Base-by-base conservation (phyloP, 2,329 filamentous ascomycete genomes). In the Penicillium occitanis region DNA sequence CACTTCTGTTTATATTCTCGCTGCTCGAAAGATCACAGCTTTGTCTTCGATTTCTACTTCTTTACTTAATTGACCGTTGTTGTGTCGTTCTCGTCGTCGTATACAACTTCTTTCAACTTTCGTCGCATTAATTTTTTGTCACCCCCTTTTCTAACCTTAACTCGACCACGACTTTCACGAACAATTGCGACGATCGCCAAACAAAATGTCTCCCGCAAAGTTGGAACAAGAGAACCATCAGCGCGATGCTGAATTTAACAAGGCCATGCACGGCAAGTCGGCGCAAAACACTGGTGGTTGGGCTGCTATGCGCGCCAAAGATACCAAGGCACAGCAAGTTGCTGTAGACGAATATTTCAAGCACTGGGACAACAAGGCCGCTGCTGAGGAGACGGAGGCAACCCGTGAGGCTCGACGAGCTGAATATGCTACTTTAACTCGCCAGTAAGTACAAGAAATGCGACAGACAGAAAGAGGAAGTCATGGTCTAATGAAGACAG, bases 291-390 rank as follows among this genome's bases (percentile, higher is more conserved):
- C 84, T 65, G 91, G 90, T 75, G 91, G 92, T 71, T 86, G 97
- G 73, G 83, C 87, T 72, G 91, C 94, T 64, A 93, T 97, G 88
- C 84, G 96, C 75, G 84, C 85, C 77, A 99, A 99, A 84, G 90
- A 95, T 78, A 83, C 85, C 75, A 82, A 83, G 35, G 92, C 92
- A 7, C 91, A 96, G 76, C 87, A 92, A 77, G 89, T 90, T 62
- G 92, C 92, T 57, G 87, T 93, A 33, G 91, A 95, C 75, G 91
- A 96, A 78, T 97, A 97, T 82, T 96, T 96, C 84, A 96, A 96
- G 85, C 93, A 96, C 78, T 97, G 91, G 91, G 92, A 97, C 79
- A 90, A 94, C 83, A 93, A 96, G 82, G 80, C 83, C 55, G 90
- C 84, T 57, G 88, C 86, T 69, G 86, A 89, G 50, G 95, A 99